These are phyloP conservation scores for Fusarium kyushuense DNA, from an alignment of 2,329 filamentous ascomycete species.

Conservation along the genomic window DNA sequence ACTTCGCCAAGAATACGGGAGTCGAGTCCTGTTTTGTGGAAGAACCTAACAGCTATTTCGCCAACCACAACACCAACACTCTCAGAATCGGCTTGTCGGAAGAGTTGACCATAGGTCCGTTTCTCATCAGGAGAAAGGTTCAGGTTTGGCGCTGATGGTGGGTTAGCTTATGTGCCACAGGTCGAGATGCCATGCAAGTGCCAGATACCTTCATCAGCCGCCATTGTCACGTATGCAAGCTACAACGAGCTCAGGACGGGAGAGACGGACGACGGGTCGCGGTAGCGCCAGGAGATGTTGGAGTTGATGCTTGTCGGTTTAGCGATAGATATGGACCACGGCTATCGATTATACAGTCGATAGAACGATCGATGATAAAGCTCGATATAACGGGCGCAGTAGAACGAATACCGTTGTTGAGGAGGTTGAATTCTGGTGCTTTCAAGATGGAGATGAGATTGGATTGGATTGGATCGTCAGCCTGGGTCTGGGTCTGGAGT, in stretches of 20 bases:
- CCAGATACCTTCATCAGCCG: slow-evolving; percentile 46
- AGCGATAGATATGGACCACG: slow-evolving; percentile 1
- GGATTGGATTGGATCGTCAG: slow-evolving; percentile 44
- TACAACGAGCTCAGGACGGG: slow-evolving; percentile 43
- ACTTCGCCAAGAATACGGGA: slow-evolving; percentile 90
- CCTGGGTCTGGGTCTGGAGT: slow-evolving; percentile 33
- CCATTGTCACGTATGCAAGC: slow-evolving; percentile 50
- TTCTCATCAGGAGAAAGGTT: slow-evolving; percentile 94
- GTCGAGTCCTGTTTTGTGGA: slow-evolving; percentile 92
- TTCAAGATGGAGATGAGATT: slow-evolving; percentile 40
- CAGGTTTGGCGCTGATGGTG: slow-evolving; percentile 72
- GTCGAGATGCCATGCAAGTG: slow-evolving; percentile 1
- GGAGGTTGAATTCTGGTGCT: slow-evolving; percentile 38
- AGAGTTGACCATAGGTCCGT: slow-evolving; percentile 91
- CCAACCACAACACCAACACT: slow-evolving; percentile 93
- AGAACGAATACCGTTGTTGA: slow-evolving; percentile 21
- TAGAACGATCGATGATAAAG: slow-evolving; percentile 20
- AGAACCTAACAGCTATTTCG: slow-evolving; percentile 96
- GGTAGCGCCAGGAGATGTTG: slow-evolving; percentile 27
- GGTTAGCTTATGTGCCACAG: slow-evolving; percentile 30
- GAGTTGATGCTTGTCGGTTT: slow-evolving; percentile 4
- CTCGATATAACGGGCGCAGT: slow-evolving; percentile 20
- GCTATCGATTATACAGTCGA: slow-evolving; percentile 11
- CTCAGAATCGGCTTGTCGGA: slow-evolving; percentile 92
- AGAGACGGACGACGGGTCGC: slow-evolving; percentile 36